Base-by-base conservation (phyloP, 1,284 basidiomycete species). In the Ganoderma sp. region DNA sequence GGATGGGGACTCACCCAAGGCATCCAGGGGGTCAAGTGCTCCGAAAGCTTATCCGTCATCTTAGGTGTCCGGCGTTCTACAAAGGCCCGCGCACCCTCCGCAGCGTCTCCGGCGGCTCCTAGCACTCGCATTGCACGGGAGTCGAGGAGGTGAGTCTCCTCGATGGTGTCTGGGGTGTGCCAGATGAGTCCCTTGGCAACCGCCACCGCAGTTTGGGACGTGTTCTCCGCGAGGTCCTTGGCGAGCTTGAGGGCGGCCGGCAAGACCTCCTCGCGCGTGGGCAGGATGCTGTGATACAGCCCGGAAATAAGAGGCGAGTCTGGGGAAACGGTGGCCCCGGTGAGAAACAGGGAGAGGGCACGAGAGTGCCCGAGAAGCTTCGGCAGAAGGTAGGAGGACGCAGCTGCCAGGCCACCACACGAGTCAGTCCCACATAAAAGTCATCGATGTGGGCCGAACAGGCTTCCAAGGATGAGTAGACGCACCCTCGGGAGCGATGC, bases 141-240 rank as follows among this genome's bases (percentile, higher is more conserved):
- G 69, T 88, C 87, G 14, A 84, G 73, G 2, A 88, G 69, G 67
- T 88, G 86, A 65, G 85, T 85, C 74, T 85, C 85, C 73, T 88
- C 87, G 48, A 82, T 78, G 12, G 78, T 83, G 65, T 83, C 79
- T 6, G 83, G 84, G 0, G 84, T 82, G 65, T 84, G 82, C 72
- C 86, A 85, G 2, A 88, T 71, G 10, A 88, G 76, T 2, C 81
- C 84, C 75, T 88, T 88, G 10, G 84, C 80, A 69, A 83, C 83
- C 0, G 86, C 84, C 8, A 87, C 75, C 5, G 84, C 81, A 10
- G 83, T 77, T 71, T 84, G 84, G 9, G 86, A 87, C 1, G 85
- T 85, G 67, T 84, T 84, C 12, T 75, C 78, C 3, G 84, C 84
- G 8, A 88, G 80, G 62, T 87, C 85, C 48, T 83, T 78, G 4